Conservation (phyloP, 345 rosid genomes). For the Stellera chamaejasme region DNA sequence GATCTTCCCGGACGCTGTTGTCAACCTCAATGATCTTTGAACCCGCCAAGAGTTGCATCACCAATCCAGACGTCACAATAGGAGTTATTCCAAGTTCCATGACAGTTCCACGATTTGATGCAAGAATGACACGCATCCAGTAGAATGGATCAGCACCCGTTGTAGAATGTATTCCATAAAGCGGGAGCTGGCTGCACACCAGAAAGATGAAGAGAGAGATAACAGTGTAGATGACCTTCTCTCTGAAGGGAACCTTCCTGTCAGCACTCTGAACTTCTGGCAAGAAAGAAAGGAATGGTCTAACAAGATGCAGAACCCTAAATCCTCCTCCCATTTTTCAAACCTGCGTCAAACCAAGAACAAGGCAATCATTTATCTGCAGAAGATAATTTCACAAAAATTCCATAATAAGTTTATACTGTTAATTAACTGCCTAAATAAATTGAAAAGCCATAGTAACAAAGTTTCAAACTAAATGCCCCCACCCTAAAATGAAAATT, state of each 20-base stretch:
- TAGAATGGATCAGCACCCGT: conserved; percentile 71
- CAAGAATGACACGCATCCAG: conserved; percentile 79
- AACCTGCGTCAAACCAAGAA: conserved; percentile 7
- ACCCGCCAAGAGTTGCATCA: conserved; percentile 70
- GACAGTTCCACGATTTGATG: conserved; percentile 66
- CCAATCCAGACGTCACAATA: conserved; percentile 60
- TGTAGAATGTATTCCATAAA: conserved; percentile 62
- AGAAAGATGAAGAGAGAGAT: conserved; percentile 55
- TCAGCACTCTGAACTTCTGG: conserved; percentile 64
- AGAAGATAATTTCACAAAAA: no score
- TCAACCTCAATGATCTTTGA: conserved; percentile 72
- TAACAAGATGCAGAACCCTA: conserved; percentile 54
- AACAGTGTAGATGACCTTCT: conserved; percentile 54
- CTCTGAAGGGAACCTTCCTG: conserved; percentile 59
- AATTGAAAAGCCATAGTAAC: no score
- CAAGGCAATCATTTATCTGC: neutral
- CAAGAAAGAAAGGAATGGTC: conserved; percentile 50
- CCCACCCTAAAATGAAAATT: no score
- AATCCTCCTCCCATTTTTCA: conserved; percentile 62
- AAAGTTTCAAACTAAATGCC: no score
- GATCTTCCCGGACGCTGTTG: conserved; percentile 67
- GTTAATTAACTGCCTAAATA: no score
- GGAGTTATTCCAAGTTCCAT: conserved; percentile 81
- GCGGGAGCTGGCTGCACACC: conserved; percentile 73
- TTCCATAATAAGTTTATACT: no score